These are phyloP conservation scores for Pelargonium hybrid DNA, from an alignment of 441 rosid species.

Conservation along the genomic window DNA sequence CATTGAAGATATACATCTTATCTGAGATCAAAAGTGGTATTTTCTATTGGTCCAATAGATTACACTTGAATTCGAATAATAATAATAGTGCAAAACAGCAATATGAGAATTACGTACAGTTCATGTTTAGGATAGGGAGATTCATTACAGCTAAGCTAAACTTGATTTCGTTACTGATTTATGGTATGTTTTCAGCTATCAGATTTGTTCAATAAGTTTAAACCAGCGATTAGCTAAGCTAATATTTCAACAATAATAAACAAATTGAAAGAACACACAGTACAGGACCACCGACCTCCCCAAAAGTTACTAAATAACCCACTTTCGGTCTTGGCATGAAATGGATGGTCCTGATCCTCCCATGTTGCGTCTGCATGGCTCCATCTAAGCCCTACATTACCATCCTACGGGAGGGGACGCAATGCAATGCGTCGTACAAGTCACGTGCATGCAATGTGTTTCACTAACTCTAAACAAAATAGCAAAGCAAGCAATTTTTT, in stretches of 20 bases:
- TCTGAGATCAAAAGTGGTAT: background rate
- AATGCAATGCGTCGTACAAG: background rate
- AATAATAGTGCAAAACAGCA: background rate
- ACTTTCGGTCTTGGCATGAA: background rate
- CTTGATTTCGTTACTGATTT: background rate
- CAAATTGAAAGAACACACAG: no score
- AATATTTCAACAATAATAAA: background rate
- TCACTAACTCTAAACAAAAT: slow-evolving; percentile 3
- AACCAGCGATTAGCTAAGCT: no score
- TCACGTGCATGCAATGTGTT: slow-evolving; percentile 19
- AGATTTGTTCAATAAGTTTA: no score
- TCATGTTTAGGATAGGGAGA: background rate
- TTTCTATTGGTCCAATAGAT: background rate
- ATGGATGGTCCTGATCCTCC: background rate
- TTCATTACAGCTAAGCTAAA: background rate
- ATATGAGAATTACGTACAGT: background rate
- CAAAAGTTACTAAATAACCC: background rate
- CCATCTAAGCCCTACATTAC: background rate
- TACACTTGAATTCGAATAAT: background rate
- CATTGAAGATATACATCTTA: background rate
- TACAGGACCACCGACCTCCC: background rate
- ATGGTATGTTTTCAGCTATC: no score
- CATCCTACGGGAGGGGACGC: background rate
- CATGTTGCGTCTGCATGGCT: background rate
- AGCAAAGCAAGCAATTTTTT: slow-evolving; percentile 1